Evolutionary conservation across 2,329 filamentous ascomycete species (phyloP), one percentile per base, ranked within the genome.

Genomic region (Allantophomopsis lycopodina): DNA sequence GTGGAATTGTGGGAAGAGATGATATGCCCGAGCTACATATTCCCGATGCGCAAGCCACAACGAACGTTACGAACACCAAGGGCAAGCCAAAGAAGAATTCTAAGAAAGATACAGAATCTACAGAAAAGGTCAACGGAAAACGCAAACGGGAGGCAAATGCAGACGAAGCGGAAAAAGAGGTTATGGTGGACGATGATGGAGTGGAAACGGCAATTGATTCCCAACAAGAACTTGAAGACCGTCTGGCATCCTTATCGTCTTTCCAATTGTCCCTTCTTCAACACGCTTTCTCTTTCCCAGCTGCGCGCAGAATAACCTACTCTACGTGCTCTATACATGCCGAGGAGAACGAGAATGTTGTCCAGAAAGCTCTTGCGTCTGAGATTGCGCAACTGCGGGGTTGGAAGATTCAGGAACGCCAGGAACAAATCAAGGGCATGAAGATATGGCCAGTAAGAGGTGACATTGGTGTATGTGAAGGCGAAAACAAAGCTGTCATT

Each of bases 311-410:
- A 47, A 78, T 96, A 34, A 88, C 85, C 0, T 98, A 96, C 56
- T 94, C 87, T 28, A 96, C 91, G 0, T 98, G 91, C 56, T 96
- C 89, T 0, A 64, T 94, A 2, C 80, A 96, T 55, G 72, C 75
- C 0, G 73, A 83, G 47, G 91, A 98, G 58, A 96, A 98, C 51
- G 91, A 98, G 59, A 61, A 71, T 2, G 88, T 96, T 0, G 86
- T 95, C 0, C 60, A 79, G 41, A 69, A 71, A 36, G 82, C 85
- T 1, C 63, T 96, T 31, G 57, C 60, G 6, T 89, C 84, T 0
- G 63, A 74, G 0, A 58, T 83, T 10, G 87, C 85, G 0, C 67
- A 62, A 46, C 55, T 67, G 43, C 61, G 71, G 20, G 84, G 85
- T 0, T 98, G 91, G 91, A 71, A 71, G 28, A 69, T 95, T n/a